Conservation (phyloP, 768 basidiomycete species). For the Suillus bovinus region DNA sequence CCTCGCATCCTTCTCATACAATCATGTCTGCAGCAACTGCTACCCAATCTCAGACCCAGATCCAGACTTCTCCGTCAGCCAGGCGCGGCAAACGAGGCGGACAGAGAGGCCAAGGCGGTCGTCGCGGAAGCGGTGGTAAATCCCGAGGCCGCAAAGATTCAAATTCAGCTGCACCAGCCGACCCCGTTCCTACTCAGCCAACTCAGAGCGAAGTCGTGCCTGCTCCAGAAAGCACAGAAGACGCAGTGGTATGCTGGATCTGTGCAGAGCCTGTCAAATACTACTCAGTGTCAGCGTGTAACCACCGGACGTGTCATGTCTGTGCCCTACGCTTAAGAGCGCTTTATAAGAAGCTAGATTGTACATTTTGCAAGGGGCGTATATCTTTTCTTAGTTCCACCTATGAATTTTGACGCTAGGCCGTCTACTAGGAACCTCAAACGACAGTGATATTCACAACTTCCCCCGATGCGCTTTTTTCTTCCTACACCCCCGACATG, state of each 20-base stretch:
- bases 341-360: slow-evolving; percentile 90
- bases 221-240: slow-evolving; percentile 24
- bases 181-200: slow-evolving; percentile 1
- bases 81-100: slow-evolving; percentile 15
- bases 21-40: slow-evolving; percentile 23
- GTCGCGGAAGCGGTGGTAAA: slow-evolving; percentile 21
- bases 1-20: not conserved
- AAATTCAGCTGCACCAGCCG: not conserved
- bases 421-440: slow-evolving; percentile 61
- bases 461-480: slow-evolving; percentile 61
- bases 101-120: slow-evolving; percentile 15
- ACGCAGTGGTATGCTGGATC: slow-evolving; percentile 76
- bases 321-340: slow-evolving; percentile 87
- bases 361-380: slow-evolving; percentile 93
- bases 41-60: slow-evolving; percentile 14
- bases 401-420: slow-evolving; percentile 2
- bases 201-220: slow-evolving; percentile 9
- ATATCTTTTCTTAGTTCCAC: not conserved
- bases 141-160: slow-evolving; percentile 4
- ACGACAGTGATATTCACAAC: slow-evolving; percentile 71
- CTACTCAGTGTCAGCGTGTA: slow-evolving; percentile 85
- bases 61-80: not conserved
- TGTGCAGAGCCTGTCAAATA: slow-evolving; percentile 94
- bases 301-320: slow-evolving; percentile 94
- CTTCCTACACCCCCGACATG: slow-evolving; percentile 53